phyloP scores from a whole-genome alignment of 2,329 filamentous ascomycete species.

The Botryosphaeria agaves region DNA sequence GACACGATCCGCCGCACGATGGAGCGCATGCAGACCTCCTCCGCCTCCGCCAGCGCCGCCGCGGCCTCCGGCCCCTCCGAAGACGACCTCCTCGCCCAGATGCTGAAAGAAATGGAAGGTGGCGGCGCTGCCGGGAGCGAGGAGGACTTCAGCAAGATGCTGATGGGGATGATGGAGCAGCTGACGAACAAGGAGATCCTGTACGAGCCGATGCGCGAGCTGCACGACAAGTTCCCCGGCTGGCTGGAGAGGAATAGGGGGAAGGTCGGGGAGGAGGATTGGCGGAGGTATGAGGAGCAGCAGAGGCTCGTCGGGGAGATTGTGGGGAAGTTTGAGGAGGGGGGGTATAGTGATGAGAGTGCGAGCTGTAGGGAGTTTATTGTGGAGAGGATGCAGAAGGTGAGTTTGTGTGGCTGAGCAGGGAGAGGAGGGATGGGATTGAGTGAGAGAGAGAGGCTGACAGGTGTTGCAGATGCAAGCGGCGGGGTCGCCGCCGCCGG shows the following conservation, averaged over 20 bases:
- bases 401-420: slow-evolving; percentile 25
- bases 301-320: slow-evolving; percentile 68
- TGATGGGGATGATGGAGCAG: slow-evolving; percentile 98
- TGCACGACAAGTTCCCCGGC: slow-evolving; percentile 76
- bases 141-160: slow-evolving; percentile 84
- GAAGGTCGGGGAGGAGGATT: slow-evolving; percentile 47
- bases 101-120: slow-evolving; percentile 75
- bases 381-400: slow-evolving; percentile 95
- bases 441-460: slow-evolving; percentile 3
- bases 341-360: slow-evolving; percentile 67
- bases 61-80: slow-evolving; percentile 49
- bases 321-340: slow-evolving; percentile 71
- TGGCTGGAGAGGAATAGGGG: slow-evolving; percentile 71
- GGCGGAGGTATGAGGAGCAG: slow-evolving; percentile 69
- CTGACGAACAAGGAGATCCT: slow-evolving; percentile 95
- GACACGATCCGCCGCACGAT: slow-evolving; percentile 88
- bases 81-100: slow-evolving; percentile 77
- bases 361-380: slow-evolving; percentile 74
- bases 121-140: slow-evolving; percentile 43
- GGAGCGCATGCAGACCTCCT: slow-evolving; percentile 86
- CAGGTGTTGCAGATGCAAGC: slow-evolving; percentile 71
- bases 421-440: not conserved
- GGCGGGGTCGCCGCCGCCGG: slow-evolving; percentile 73
- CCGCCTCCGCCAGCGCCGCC: slow-evolving; percentile 63
- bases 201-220: slow-evolving; percentile 97